Conservation (phyloP, 2,329 filamentous ascomycete genomes). For the Aspergillus sp. region DNA sequence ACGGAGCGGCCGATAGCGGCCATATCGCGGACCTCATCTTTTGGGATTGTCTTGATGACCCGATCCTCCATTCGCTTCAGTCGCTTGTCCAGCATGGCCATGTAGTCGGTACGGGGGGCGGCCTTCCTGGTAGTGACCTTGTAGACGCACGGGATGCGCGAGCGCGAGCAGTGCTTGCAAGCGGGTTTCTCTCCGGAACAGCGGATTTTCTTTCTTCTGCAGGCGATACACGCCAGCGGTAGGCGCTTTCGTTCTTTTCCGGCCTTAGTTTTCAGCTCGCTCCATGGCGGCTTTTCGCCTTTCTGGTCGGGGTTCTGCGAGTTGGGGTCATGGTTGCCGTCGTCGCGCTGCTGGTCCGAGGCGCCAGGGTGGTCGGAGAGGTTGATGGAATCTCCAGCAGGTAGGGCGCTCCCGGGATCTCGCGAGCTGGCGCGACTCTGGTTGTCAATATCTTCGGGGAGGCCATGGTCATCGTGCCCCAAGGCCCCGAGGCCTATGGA, state of each 20-base stretch:
- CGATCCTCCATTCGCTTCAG: slow-evolving; percentile 96
- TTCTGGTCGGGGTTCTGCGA: slow-evolving; percentile 43
- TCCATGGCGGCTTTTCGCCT: slow-evolving; percentile 65
- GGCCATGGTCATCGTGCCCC: slow-evolving; percentile 24
- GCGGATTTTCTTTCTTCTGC: slow-evolving; percentile 93
- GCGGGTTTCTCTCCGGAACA: slow-evolving; percentile 97
- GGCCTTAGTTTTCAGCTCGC: slow-evolving; percentile 82
- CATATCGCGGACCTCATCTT: slow-evolving; percentile 70
- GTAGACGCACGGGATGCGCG: slow-evolving; percentile 93
- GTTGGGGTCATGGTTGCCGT: slow-evolving; percentile 15
- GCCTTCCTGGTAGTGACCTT: slow-evolving; percentile 94
- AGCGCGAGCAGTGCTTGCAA: slow-evolving; percentile 92
- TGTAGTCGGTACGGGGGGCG: slow-evolving; percentile 92
- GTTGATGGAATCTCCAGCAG: slow-evolving; percentile 18
- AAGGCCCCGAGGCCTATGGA: slow-evolving; percentile 20
- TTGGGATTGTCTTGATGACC: slow-evolving; percentile 92
- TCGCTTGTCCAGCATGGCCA: slow-evolving; percentile 97
- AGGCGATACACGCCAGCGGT: slow-evolving; percentile 92
- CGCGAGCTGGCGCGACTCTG: slow-evolving; percentile 36
- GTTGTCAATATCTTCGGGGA: slow-evolving; percentile 32
- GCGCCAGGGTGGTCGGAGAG: slow-evolving; percentile 8
- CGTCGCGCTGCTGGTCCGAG: slow-evolving; percentile 2
- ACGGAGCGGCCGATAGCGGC: slow-evolving; percentile 71
- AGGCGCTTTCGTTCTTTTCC: slow-evolving; percentile 93
- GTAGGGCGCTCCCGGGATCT: slow-evolving; percentile 28